Percentiles rank a stretch among this genome's conserved stretches.
Conservation (phyloP, 2,329 filamentous ascomycete species). For the Talaromyces sp. region DNA sequence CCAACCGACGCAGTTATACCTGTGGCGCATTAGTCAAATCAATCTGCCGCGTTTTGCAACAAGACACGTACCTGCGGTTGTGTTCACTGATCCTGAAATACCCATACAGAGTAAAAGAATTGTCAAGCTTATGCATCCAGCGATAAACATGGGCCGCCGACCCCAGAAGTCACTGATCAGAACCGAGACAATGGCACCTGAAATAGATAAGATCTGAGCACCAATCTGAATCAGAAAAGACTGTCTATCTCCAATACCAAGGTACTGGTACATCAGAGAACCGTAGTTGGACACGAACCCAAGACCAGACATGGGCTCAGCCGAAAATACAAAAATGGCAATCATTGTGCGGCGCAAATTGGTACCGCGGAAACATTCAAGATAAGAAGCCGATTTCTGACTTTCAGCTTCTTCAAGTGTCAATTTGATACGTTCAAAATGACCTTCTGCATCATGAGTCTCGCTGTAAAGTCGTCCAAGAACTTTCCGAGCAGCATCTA, state of each 20-base stretch:
- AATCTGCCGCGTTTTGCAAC: neutral
- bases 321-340: slow-evolving; percentile 1
- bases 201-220: slow-evolving; percentile 6
- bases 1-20: slow-evolving; percentile 1
- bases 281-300: slow-evolving; percentile 8
- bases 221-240: slow-evolving; percentile 7
- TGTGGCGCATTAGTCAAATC: neutral
- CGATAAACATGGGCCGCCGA: slow-evolving; percentile 6
- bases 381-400: neutral
- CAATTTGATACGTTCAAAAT: slow-evolving; percentile 3
- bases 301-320: slow-evolving; percentile 4
- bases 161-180: slow-evolving; percentile 3
- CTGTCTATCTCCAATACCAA: slow-evolving; percentile 2
- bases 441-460: slow-evolving; percentile 2
- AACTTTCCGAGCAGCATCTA: neutral
- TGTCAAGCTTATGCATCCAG: neutral
- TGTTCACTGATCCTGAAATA: slow-evolving; percentile 3
- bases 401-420: slow-evolving; percentile 4
- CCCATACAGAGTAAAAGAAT: slow-evolving; percentile 6
- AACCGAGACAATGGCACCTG: slow-evolving; percentile 1
- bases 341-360: slow-evolving; percentile 5
- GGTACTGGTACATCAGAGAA: slow-evolving; percentile 4
- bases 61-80: neutral
- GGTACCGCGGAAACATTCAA: slow-evolving; percentile 6
- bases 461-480: neutral